phyloP scores from a whole-genome alignment of 305 asterid species.

The Fraxinus albicans region DNA sequence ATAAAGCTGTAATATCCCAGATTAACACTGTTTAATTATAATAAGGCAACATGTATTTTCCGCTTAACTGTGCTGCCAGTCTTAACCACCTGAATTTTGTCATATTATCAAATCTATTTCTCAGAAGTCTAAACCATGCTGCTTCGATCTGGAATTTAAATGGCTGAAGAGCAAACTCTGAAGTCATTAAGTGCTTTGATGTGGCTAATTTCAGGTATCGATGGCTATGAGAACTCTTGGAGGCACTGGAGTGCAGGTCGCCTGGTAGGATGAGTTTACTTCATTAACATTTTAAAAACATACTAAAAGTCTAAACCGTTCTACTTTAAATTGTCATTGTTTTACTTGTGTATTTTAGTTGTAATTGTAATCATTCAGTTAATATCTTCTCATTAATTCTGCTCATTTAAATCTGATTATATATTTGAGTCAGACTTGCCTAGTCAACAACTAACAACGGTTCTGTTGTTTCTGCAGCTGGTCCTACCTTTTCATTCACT shows the following conservation, averaged over 20 bases:
- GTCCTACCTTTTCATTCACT: slow-evolving; percentile 91
- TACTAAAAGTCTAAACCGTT: neutral
- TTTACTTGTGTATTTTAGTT: neutral
- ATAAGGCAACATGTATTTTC: neutral
- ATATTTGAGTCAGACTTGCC: slow-evolving; percentile 14
- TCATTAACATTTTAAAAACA: neutral
- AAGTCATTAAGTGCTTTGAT: slow-evolving; percentile 9
- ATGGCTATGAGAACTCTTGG: slow-evolving; percentile 93
- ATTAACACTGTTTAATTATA: neutral
- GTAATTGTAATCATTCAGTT: neutral
- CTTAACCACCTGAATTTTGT: neutral
- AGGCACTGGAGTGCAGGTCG: slow-evolving; percentile 74
- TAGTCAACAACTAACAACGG: slow-evolving; percentile 14
- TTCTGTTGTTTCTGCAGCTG: slow-evolving; percentile 62
- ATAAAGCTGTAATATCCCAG: neutral
- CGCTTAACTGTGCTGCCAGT: neutral
- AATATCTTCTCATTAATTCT: neutral
- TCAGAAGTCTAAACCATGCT: slow-evolving; percentile 7
- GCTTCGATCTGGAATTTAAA: slow-evolving; percentile 12
- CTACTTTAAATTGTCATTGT: neutral
- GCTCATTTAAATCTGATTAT: neutral
- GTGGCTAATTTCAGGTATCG: slow-evolving; percentile 64
- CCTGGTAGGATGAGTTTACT: slow-evolving; percentile 54
- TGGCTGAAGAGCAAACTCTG: slow-evolving; percentile 7
- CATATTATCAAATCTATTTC: slow-evolving; percentile 7